Evolutionary conservation across 768 basidiomycete genomes (phyloP).

Genomic region (Xanthoconium stramineum): DNA sequence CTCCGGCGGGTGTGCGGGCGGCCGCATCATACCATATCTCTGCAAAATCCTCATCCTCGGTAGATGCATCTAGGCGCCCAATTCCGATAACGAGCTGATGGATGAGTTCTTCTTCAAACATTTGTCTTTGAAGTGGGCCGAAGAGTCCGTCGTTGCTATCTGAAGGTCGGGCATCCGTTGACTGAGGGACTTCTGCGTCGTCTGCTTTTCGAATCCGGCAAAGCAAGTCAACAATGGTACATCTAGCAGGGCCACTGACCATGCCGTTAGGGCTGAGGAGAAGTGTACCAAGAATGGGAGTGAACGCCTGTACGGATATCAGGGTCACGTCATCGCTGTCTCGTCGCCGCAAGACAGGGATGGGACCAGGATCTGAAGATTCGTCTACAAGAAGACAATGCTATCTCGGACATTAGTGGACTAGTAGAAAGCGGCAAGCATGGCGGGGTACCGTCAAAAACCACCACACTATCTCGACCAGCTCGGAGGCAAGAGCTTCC

Average conservation of each 20-base stretch:
- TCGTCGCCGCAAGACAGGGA: constrained; percentile 12
- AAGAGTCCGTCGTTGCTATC: constrained; percentile 44
- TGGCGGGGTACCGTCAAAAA: constrained; percentile 62
- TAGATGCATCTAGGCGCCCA: constrained; percentile 58
- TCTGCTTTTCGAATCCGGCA: constrained; percentile 65
- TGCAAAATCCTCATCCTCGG: constrained; percentile 35
- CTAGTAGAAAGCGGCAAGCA: not conserved
- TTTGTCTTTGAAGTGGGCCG: constrained; percentile 48
- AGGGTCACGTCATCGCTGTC: constrained; percentile 30
- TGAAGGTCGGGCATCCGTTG: constrained; percentile 33
- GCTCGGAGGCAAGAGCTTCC: constrained; percentile 78
- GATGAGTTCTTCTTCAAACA: constrained; percentile 80
- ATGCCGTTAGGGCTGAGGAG: constrained; percentile 75
- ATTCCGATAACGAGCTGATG: constrained; percentile 89
- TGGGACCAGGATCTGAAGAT: constrained; percentile 14
- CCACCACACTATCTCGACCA: constrained; percentile 89
- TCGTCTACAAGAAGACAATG: constrained; percentile 67
- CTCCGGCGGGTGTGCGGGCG: constrained; percentile 31
- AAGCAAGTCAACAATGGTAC: constrained; percentile 76
- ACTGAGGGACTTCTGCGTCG: constrained; percentile 34
- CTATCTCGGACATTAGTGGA: constrained; percentile 33
- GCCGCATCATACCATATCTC: constrained; percentile 33
- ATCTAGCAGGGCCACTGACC: constrained; percentile 70
- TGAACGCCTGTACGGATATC: constrained; percentile 84
- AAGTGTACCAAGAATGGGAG: constrained; percentile 84